These are phyloP conservation scores for Orobanche coerulescens DNA, from an alignment of 257 asterid species.

Conservation along the genomic window DNA sequence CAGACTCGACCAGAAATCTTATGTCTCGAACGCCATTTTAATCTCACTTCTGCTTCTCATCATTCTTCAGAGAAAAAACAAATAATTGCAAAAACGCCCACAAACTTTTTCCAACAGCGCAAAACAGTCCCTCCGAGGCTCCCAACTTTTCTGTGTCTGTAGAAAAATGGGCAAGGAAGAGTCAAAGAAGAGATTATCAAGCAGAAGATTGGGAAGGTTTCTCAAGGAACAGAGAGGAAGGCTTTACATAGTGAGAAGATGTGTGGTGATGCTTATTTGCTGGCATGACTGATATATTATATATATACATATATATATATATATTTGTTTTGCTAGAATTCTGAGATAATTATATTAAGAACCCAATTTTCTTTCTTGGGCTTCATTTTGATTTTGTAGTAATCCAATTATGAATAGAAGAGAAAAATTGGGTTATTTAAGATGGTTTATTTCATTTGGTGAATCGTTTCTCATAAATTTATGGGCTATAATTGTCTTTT, in stretches of 20 bases:
- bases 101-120: not conserved
- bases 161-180: constrained; percentile 6
- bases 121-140: not conserved
- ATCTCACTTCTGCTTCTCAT: not conserved
- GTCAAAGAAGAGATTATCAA: constrained; percentile 42
- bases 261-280: constrained; percentile 74
- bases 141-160: constrained; percentile 5
- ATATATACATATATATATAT: too few species aligned
- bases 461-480: too few species aligned
- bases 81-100: too few species aligned
- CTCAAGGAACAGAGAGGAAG: constrained; percentile 65
- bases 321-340: not conserved
- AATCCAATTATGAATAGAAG: constrained; percentile 25
- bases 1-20: not conserved
- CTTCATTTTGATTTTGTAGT: not conserved
- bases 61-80: not conserved
- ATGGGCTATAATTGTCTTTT: too few species aligned
- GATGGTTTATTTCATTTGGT: too few species aligned
- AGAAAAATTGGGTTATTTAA: too few species aligned
- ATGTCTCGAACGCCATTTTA: not conserved
- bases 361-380: not conserved
- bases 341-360: not conserved
- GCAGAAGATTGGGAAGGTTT: constrained; percentile 45
- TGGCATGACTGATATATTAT: constrained; percentile 46
- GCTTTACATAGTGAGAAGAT: constrained; percentile 60